Base-by-base conservation (phyloP, 352 stramenopile genomes). In the Thalassiosira pacifica region DNA sequence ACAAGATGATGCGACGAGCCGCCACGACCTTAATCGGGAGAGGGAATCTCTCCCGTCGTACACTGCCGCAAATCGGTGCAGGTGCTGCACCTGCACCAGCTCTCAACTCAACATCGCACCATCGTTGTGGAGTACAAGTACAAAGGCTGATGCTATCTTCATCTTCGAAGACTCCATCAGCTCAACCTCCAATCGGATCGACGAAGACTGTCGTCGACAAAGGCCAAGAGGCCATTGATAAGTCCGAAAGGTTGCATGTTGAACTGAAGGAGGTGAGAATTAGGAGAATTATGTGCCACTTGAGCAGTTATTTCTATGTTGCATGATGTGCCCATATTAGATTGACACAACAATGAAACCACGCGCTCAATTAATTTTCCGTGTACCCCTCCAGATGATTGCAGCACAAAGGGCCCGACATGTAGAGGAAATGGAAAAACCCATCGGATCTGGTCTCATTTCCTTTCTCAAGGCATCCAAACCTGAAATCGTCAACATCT, bases 401-500 rank as follows among this genome's bases (percentile, higher is more conserved):
- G 52, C 57, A 48, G 64, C 61, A 5, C 79, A 85, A 75, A 76
- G 69, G 13, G 63, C 68, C 22, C 70, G 70, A 52, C 37, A 72
- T 34, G 31, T 37, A 27, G 70, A 82, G 32, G 70, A 85, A 37
- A 2, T 40, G 1, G 18, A 78, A 48, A 27, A 53, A 32, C 69
- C 69, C 0, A 76, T 81, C 16, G 75, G 68, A 57, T 79, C 70
- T 16, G 57, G 59, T 45, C 66, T 90, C 45, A 22, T 85, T 27
- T 13, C 65, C 31, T 90, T 90, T 31, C 53, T 85, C 0, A 87
- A 87, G 32, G 71, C 29, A 0, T 82, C 68, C 31, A 90, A 88
- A 64, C 59, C 79, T 19, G 60, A 90, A 42, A 75, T 90, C 22
- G 45, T 90, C 18, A 90, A 90, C 59, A 90, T 90, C 57, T 67